Evolutionary conservation across 2,329 filamentous ascomycete genomes (phyloP), one percentile per base, ranked within the genome.

Genomic region (Fusarium verrucosum): DNA sequence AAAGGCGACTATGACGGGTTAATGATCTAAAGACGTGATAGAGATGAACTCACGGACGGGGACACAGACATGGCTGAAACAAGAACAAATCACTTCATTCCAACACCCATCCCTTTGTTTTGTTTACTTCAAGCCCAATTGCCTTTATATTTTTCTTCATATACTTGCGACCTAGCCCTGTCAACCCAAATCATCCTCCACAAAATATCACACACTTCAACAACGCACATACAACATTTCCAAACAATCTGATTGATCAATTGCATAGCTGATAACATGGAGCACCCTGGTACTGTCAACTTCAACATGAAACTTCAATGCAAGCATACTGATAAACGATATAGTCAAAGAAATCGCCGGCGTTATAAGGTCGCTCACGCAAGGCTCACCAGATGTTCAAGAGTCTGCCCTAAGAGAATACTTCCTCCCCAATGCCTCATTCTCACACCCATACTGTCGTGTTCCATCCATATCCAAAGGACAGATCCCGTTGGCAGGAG

Each of bases 391-490:
- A 0, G 81, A 84, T 2, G 79, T 89, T 30, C 92, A 96, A 75
- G 78, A 83, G 52, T 79, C 82, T 5, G 81, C 89, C 0, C 80
- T 96, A 22, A 82, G 90, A 55, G 81, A 80, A n/a, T 94, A 91
- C 78, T 96, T 94, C 76, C 86, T 89, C 0, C 83, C 84, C 10
- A 80, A 89, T 70, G 90, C 91, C 10, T 84, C 86, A 26, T 95
- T 96, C 73, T 83, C 85, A 4, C 92, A 96, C 68, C 92, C 92
- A 0, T 89, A 94, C 74, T 93, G 90, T 71, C 85, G 87, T 13
- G 91, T 92, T 2, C 85, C 85, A 1, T 79, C 80, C 8, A 85
- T 87, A 65, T 72, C 74, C 5, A 73, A 79, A 17, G 65, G 77
- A 26, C 57, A 72, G 3, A 45, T 85, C 2, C 83, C 81, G 2